Base-by-base conservation (phyloP, 2,329 filamentous ascomycete genomes). In the Colletotrichum endophyticum region DNA sequence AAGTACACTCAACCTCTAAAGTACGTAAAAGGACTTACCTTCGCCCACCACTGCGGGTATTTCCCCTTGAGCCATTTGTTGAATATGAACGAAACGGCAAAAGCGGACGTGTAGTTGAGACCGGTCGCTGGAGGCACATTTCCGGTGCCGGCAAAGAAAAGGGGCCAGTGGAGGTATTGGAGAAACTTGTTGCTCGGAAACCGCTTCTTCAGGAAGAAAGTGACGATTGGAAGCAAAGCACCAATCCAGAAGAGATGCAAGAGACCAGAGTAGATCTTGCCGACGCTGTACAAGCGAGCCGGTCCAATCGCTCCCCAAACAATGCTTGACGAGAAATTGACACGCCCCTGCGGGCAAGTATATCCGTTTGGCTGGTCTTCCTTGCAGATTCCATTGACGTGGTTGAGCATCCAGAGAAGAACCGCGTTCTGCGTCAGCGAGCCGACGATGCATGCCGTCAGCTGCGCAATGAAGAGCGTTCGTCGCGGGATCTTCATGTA, bases 381-480 rank as follows among this genome's bases (percentile, higher is more conserved):
- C 16, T 81, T 79, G 78, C 88, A 89, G 68, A 89, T 85, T 2
- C 82, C 84, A 0, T 83, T 77, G 56, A 89, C 84, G 71, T 88
- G 39, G 63, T 73, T 57, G 78, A 81, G 80, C 75, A 83, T 8
- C 84, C 80, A 66, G 84, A 78, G 0, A 80, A 84, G 8, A 81
- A 85, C 32, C 82, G 78, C 25, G 71, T 61, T 84, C 81, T 89
- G 87, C 0, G 86, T 86, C 3, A 89, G 80, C 6, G 86, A 86
- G 7, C 87, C 88, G 5, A 89, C 81, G 8, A 91, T 81, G 19
- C 89, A 90, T 5, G 90, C 91, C 32, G 92, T 90, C 12, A 93
- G 84, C 78, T 93, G 91, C 3, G 89, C 90, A 79, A 92, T 90
- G 83, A 93, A 92, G 11, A 92, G 88, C 0, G 88, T 85, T 8